Evolutionary conservation across 768 basidiomycete genomes (phyloP).

Genomic region (Lactarius tabidus): DNA sequence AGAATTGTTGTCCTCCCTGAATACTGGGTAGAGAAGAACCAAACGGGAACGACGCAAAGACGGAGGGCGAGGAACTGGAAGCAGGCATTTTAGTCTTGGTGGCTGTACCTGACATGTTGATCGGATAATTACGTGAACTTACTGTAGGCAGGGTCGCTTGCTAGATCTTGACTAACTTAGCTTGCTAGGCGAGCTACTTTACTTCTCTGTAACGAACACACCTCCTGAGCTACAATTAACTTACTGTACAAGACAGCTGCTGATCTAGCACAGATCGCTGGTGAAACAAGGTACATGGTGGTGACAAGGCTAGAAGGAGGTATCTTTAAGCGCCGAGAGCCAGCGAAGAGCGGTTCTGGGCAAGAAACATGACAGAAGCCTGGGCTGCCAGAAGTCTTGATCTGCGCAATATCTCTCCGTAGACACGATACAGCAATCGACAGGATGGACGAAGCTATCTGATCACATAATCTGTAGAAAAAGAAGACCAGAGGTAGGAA

Average conservation of each 20-base stretch:
- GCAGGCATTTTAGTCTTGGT: not conserved
- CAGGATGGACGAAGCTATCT: not conserved
- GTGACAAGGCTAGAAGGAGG: not conserved
- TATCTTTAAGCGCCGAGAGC: not conserved
- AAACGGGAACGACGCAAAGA: not conserved
- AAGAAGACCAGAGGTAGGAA: not conserved
- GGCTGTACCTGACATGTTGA: not conserved
- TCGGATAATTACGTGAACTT: not conserved
- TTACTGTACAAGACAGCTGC: no score
- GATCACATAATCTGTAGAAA: not conserved
- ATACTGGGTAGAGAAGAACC: not conserved
- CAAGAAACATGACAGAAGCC: not conserved
- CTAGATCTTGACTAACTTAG: not conserved
- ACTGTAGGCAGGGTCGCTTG: no score
- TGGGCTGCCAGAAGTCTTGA: not conserved
- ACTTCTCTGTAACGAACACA: not conserved
- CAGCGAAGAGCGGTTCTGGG: not conserved
- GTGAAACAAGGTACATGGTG: not conserved
- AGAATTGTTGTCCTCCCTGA: not conserved
- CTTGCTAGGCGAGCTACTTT: not conserved
- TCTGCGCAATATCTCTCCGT: not conserved
- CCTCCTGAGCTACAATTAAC: no score
- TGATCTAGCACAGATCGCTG: not conserved
- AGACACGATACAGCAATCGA: not conserved
- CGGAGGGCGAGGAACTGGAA: not conserved